Conservation (phyloP, 208 protist genomes). For the Trypanosoma grayi region DNA sequence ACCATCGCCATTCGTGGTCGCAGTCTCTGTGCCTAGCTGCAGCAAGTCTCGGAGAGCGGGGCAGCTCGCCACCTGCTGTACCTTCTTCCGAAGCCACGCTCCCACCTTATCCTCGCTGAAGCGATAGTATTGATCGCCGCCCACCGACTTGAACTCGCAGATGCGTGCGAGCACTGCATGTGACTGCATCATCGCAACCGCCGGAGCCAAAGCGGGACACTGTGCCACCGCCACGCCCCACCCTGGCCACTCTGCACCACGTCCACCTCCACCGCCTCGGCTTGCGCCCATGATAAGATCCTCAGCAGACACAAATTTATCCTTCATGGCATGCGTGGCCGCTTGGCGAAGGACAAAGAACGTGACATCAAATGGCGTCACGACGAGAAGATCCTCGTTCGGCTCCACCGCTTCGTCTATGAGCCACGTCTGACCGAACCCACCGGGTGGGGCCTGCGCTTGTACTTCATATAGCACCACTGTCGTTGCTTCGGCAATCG, state of each 20-base stretch:
- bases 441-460: constrained; percentile 36
- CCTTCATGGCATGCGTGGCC: constrained; percentile 18
- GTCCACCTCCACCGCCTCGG: background rate
- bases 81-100: constrained; percentile 40
- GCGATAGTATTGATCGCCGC: constrained; percentile 44
- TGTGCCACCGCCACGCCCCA: constrained; percentile 44
- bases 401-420: constrained; percentile 27
- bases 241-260: constrained; percentile 25
- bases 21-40: constrained; percentile 11
- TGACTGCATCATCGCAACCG: constrained; percentile 29
- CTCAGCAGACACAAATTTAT: constrained; percentile 34
- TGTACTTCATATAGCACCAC: constrained; percentile 42
- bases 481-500: background rate
- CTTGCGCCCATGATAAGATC: constrained; percentile 28
- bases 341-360: constrained; percentile 54
- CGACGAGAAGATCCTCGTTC: constrained; percentile 35
- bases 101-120: constrained; percentile 50
- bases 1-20: background rate
- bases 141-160: constrained; percentile 46
- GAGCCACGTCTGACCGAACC: constrained; percentile 63
- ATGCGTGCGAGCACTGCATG: constrained; percentile 37
- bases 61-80: constrained; percentile 29
- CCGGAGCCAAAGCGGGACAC: constrained; percentile 28
- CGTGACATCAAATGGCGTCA: constrained; percentile 60
- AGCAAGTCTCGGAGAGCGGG: constrained; percentile 35